Base-by-base conservation (phyloP, 163 green algal genomes). In the Prototheca wickerhamii region DNA sequence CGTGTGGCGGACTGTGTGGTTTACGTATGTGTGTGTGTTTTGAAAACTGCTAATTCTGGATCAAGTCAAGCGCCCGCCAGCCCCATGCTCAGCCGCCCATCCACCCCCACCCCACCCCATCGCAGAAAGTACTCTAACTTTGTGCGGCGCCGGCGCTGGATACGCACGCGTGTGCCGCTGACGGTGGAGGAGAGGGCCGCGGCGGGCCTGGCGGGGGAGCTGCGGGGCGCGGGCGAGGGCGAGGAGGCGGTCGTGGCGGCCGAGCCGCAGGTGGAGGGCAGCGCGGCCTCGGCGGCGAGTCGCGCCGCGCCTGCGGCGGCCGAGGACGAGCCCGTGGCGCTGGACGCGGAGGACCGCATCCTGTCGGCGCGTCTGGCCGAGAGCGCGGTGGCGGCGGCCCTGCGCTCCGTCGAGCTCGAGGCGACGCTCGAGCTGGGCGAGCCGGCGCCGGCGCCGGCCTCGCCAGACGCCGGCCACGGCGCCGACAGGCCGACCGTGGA, bases 91-190 rank as follows among this genome's bases (percentile, higher is more conserved):
- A 12, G 26, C 23, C n/a, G 25, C 53, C 12, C 40, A 49, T 15
- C 10, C 40, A 49, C 40, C 12, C 49, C 6, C 21, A 40, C 53
- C 5, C 18, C 10, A 15, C 6, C 53, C 26, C 18, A 37, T 8
- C 15, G 56, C 44, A 54, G 57, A 54, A 66, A 75, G 68, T 60
- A 78, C 30, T 34, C 62, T 5, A 69, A 85, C 70, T 88, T 84
- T 70, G 82, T 89, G 33, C 53, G 84, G 8, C 68, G 77, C 17
- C 64, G 84, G 31, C 70, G 84, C 12, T 87, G 79, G 79, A 60
- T 85, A 6, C 77, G 82, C 60, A 83, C 67, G 2, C 65, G 73
- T 4, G 72, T 79, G 7, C 72, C 70, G 25, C 29, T 66, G 21
- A 8, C 37, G 10, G 37, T 21, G 21, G 49, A 10, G 49, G 12